Evolutionary conservation across 208 protist genomes (phyloP).

Genomic region (Trypanosoma melophagium): DNA sequence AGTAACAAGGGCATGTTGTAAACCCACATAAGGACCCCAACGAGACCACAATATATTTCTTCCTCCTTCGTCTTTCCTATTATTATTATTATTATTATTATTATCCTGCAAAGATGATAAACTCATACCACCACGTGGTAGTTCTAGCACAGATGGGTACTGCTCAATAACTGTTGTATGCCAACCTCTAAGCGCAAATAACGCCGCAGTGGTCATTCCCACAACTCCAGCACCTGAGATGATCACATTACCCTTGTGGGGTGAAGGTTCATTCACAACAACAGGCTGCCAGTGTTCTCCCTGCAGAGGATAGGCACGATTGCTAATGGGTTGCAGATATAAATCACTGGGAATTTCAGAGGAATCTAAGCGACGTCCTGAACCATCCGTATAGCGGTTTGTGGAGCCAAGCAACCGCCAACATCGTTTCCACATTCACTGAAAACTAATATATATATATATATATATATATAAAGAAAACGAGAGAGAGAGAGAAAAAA

Average conservation of each 20-base stretch:
- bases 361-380: slow-evolving; percentile 61
- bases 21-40: slow-evolving; percentile 46
- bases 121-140: neutral
- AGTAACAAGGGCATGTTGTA: slow-evolving; percentile 80
- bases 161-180: slow-evolving; percentile 86
- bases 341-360: slow-evolving; percentile 60
- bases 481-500: neutral
- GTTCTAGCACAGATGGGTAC: slow-evolving; percentile 29
- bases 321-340: slow-evolving; percentile 82
- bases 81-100: neutral
- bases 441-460: neutral
- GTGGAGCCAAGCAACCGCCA: slow-evolving; percentile 56
- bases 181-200: slow-evolving; percentile 82
- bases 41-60: neutral
- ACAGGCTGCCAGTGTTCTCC: slow-evolving; percentile 85
- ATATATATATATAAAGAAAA: neutral
- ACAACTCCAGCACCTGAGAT: slow-evolving; percentile 87
- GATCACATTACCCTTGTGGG: slow-evolving; percentile 87
- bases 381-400: slow-evolving; percentile 89
- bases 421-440: slow-evolving; percentile 48
- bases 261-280: slow-evolving; percentile 50
- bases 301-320: slow-evolving; percentile 79
- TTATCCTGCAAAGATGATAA: neutral
- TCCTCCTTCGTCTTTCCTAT: neutral
- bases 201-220: slow-evolving; percentile 58